Conservation (phyloP, 148 eudicot species). For the Dysphania ambrosioides region DNA sequence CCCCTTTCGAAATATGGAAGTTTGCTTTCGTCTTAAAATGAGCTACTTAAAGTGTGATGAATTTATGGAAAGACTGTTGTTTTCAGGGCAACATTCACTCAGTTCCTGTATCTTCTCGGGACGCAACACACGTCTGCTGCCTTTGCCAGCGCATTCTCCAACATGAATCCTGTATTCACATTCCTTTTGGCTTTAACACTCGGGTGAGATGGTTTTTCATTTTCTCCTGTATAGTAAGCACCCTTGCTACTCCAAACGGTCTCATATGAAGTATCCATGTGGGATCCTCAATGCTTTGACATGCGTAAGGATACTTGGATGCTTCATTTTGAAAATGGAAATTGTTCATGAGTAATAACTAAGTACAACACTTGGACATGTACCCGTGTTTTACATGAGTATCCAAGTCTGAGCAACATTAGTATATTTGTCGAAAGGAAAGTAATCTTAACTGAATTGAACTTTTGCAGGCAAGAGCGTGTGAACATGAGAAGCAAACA, state of each 20-base stretch:
- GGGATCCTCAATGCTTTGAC: not conserved
- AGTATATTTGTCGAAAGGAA: not conserved
- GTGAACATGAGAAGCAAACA: conserved; percentile 47
- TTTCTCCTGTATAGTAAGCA: not conserved
- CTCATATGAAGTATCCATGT: not conserved
- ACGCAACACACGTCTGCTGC: conserved; percentile 63
- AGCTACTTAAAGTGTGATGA: not conserved
- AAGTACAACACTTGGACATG: too few relatives aligned
- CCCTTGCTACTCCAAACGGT: not conserved
- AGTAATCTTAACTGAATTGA: conserved; percentile 8
- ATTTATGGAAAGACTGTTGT: not conserved
- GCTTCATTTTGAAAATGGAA: too few relatives aligned
- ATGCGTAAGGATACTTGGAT: too few relatives aligned
- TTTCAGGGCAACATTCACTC: conserved; percentile 64
- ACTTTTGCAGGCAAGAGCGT: conserved; percentile 54
- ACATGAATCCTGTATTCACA: conserved; percentile 59
- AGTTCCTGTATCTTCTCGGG: conserved; percentile 56
- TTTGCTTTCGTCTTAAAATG: not conserved
- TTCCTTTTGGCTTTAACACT: conserved; percentile 61
- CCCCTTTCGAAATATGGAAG: not conserved
- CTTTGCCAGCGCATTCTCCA: conserved; percentile 58
- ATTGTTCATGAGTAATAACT: too few relatives aligned
- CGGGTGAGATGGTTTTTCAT: conserved; percentile 35
- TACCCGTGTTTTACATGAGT: too few relatives aligned
- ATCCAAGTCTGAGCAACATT: not conserved